These are phyloP conservation scores for Colletotrichum destructivum DNA, from an alignment of 2,329 filamentous ascomycete genomes.

Conservation along the genomic window DNA sequence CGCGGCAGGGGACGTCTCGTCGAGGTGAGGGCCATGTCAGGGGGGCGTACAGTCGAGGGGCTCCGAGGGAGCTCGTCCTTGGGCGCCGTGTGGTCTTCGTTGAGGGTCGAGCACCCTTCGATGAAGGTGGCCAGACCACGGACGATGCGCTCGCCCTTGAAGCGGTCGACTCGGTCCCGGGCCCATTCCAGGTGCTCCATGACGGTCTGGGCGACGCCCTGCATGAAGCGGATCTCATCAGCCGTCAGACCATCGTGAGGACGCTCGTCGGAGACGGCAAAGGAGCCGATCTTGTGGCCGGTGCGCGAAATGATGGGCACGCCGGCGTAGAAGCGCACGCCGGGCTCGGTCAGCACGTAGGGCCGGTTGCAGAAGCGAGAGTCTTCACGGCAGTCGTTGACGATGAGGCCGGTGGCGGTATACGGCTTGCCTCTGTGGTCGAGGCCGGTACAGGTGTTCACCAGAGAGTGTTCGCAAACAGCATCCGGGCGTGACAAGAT, in stretches of 20 bases:
- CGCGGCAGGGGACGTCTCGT: slow-evolving; percentile 26
- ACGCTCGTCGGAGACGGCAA: slow-evolving; percentile 72
- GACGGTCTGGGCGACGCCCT: slow-evolving; percentile 68
- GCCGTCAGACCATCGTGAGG: slow-evolving; percentile 65
- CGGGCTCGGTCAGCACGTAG: slow-evolving; percentile 51
- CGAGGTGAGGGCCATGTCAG: slow-evolving; percentile 31
- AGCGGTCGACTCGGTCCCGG: slow-evolving; percentile 65
- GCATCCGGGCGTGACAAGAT: slow-evolving; percentile 50
- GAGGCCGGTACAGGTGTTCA: slow-evolving; percentile 46
- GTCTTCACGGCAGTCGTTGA: slow-evolving; percentile 51
- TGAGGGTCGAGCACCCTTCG: slow-evolving; percentile 59
- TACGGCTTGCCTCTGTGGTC: slow-evolving; percentile 48
- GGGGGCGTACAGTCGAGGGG: slow-evolving; percentile 26
- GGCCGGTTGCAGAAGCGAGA: slow-evolving; percentile 51
- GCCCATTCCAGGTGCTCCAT: slow-evolving; percentile 75
- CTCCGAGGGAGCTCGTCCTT: slow-evolving; percentile 32
- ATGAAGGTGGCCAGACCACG: slow-evolving; percentile 69
- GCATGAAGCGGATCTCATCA: slow-evolving; percentile 67
- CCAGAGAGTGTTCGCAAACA: slow-evolving; percentile 51
- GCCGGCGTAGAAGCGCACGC: slow-evolving; percentile 56
- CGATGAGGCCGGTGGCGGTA: slow-evolving; percentile 48
- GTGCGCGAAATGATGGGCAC: slow-evolving; percentile 72
- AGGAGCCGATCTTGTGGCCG: slow-evolving; percentile 72
- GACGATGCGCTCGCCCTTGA: slow-evolving; percentile 67
- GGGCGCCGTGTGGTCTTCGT: slow-evolving; percentile 5